phyloP scores from a whole-genome alignment of 1,284 basidiomycete species.

The Tilletia horrida region DNA sequence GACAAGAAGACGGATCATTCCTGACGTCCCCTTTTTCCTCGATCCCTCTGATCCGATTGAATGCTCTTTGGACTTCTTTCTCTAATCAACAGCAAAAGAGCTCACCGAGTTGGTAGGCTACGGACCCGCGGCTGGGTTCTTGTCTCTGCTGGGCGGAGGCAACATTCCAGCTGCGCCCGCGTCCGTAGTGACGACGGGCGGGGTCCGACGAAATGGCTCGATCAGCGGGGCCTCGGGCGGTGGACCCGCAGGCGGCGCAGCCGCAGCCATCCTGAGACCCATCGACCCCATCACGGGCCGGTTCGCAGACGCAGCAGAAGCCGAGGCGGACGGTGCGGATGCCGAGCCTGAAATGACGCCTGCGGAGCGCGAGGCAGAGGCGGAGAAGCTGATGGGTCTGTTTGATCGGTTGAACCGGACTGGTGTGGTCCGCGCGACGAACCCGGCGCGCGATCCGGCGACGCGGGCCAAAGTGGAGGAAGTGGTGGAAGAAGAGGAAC shows the following conservation, averaged over 20 bases:
- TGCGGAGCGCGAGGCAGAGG: conserved; percentile 44
- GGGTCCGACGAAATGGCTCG: not conserved
- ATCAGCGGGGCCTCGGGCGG: too few species aligned
- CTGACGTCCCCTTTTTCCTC: too few species aligned
- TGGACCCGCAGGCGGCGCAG: not conserved
- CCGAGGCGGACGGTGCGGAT: conserved; percentile 31
- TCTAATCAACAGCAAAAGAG: conserved; percentile 18
- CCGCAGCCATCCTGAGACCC: not conserved
- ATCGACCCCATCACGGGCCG: conserved; percentile 46
- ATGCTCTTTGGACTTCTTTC: too few species aligned
- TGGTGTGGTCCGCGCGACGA: conserved; percentile 36
- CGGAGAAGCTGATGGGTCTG: conserved; percentile 41
- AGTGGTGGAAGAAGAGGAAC: conserved; percentile 22
- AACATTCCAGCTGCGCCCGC: not conserved
- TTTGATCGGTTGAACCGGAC: conserved; percentile 44
- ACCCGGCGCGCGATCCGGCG: conserved; percentile 32
- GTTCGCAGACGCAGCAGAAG: conserved; percentile 30
- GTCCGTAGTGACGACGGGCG: not conserved
- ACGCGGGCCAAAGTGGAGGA: conserved; percentile 36
- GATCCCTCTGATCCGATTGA: too few species aligned
- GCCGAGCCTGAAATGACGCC: conserved; percentile 34
- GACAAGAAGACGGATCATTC: too few species aligned
- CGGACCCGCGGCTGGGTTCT: conserved; percentile 46
- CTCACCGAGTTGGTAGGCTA: conserved; percentile 42
- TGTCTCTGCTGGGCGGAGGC: conserved; percentile 18